Conservation (phyloP, 106 monocot species). For the Agapanthus africanus region DNA sequence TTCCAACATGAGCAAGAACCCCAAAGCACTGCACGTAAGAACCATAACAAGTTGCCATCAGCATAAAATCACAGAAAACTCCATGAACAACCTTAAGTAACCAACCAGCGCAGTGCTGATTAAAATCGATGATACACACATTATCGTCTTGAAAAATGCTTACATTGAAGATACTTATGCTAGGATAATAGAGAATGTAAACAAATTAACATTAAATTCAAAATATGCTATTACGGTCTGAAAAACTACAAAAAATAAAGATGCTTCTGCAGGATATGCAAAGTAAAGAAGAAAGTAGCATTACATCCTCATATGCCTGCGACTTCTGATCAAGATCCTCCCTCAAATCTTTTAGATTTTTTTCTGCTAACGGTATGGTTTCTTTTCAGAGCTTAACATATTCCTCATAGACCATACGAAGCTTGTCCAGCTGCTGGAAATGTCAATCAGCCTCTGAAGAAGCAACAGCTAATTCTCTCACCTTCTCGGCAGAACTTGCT, state of each 20-base stretch:
- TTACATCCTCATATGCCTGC: slow-evolving; percentile 91
- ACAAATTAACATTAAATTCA: no score
- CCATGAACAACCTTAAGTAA: no score
- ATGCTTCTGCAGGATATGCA: neutral
- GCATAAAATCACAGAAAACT: neutral
- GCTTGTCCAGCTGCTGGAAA: slow-evolving; percentile 88
- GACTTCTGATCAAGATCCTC: slow-evolving; percentile 67
- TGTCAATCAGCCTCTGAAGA: slow-evolving; percentile 75
- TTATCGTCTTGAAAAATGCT: no score
- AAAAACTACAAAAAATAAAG: no score
- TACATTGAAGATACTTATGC: no score
- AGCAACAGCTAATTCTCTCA: slow-evolving; percentile 63
- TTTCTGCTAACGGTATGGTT: slow-evolving; percentile 66
- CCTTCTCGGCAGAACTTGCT: slow-evolving; percentile 81
- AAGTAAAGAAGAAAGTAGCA: slow-evolving; percentile 3
- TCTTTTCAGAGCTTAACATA: slow-evolving; percentile 87
- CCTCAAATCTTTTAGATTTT: slow-evolving; percentile 53
- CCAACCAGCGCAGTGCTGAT: no score
- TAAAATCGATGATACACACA: no score
- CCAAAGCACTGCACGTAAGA: slow-evolving; percentile 51
- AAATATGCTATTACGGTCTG: no score
- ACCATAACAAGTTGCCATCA: neutral
- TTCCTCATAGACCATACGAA: slow-evolving; percentile 81
- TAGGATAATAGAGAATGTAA: neutral
- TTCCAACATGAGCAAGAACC: slow-evolving; percentile 79